A percentile compares a stretch with the other conserved stretches of the same genome.
phyloP scores from a whole-genome alignment of 140 eudicot species.

The Oenanthe javanica region DNA sequence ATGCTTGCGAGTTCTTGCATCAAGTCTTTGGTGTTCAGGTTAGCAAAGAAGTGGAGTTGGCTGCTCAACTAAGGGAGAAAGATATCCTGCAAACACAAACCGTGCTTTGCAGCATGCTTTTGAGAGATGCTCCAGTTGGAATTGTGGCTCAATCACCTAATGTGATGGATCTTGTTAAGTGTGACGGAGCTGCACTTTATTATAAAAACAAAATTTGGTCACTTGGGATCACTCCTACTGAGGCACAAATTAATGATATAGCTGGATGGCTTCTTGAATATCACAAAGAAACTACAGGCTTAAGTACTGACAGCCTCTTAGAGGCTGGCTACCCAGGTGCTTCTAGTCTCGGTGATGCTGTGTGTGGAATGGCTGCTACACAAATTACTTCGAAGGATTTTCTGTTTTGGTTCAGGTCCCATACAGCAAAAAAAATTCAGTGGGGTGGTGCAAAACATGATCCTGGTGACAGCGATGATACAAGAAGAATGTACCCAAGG shows the following conservation, averaged over 20 bases:
- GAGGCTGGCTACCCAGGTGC: conserved; percentile 65
- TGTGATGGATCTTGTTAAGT: conserved; percentile 60
- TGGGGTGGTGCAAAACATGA: conserved; percentile 78
- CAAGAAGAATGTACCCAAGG: conserved; percentile 60
- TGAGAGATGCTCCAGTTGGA: conserved; percentile 51
- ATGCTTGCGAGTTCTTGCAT: conserved; percentile 59
- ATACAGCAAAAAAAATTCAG: conserved; percentile 58
- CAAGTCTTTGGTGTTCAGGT: conserved; percentile 61
- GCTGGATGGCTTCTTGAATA: conserved; percentile 51
- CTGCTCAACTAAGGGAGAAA: conserved; percentile 51
- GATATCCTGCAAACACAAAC: conserved; percentile 53
- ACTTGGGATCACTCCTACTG: conserved; percentile 57
- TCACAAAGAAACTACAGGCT: conserved; percentile 45
- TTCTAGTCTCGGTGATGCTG: conserved; percentile 41
- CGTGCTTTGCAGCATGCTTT: conserved; percentile 64
- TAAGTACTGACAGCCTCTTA: conserved; percentile 61
- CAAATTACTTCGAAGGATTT: conserved; percentile 47
- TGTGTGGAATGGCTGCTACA: conserved; percentile 66
- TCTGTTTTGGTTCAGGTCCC: conserved; percentile 66
- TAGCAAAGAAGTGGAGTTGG: conserved; percentile 58
- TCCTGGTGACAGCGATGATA: conserved; percentile 53
- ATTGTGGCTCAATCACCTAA: conserved; percentile 62
- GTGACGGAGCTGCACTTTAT: conserved; percentile 62
- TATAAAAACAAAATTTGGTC: conserved; percentile 42
- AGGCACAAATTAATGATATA: conserved; percentile 44